Evolutionary conservation across 495 filamentous ascomycete genomes (phyloP), one percentile per base, ranked within the genome.

Genomic region (Ascobolus immersus): DNA sequence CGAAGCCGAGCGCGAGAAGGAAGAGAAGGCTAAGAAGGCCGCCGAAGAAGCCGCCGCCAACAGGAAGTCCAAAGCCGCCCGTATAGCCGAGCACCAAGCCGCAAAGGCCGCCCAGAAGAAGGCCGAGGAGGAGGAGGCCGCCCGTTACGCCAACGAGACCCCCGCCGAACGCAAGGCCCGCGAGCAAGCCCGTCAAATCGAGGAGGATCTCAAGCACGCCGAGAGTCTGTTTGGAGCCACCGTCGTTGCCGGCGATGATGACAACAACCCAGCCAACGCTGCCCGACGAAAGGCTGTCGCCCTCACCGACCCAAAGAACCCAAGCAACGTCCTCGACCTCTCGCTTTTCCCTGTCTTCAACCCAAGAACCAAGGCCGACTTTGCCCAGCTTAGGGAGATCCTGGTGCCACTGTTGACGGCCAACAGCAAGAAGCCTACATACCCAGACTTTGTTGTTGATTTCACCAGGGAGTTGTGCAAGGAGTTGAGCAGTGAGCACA

Each of bases 1-100:
- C 32, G 89, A 99, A 47, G 82, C 71, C 33, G 89, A 99, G 59
- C 76, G 78, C 41, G 81, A 92, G 54, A 94, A 92, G 61, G 42
- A 33, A 3, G 30, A 75, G 56, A 77, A 77, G 55, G 81, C 80
- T 46, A 70, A 67, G 39, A 82, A 79, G 51, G 84, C 80, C 32
- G 89, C 84, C 52, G 80, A 76, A 21, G 77, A 79, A 49, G 82
- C 82, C n/a, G 76, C 77, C 26, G 82, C 81, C 20, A 76, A 74
- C 40, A 86, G 93, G 62, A 94, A 94, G 60, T 65, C 69, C 44
- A 89, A 77, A 56, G 51, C 74, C 5, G 67, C 93, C 54, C 78
- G 84, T 43, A 73, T 92, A 55, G 77, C 76, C 46, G 86, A 92
- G 51, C 67, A 55, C 35, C 47, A 60, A 39, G 61, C 62, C 27